These are phyloP conservation scores for Erodium moschatum DNA, from an alignment of 441 rosid genomes.

Conservation along the genomic window DNA sequence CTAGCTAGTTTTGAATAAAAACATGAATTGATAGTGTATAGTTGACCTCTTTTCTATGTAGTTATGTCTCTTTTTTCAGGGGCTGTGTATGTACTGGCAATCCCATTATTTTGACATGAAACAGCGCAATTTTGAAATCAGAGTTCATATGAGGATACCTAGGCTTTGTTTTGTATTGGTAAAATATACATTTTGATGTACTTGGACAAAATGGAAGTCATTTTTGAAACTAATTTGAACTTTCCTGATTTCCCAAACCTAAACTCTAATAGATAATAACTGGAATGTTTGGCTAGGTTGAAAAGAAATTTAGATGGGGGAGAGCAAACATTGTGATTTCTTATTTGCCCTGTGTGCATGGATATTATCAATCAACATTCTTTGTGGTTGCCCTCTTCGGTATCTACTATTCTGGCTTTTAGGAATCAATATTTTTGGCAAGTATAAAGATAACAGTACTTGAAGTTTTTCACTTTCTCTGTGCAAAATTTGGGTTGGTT, in stretches of 20 bases:
- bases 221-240: background rate
- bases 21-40: background rate
- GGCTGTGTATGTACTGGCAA: background rate
- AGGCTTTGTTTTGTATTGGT: background rate
- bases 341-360: background rate
- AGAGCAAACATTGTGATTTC: background rate
- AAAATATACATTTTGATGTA: constrained; percentile 1
- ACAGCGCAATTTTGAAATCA: background rate
- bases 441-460: background rate
- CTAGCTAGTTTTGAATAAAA: background rate
- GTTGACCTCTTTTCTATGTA: background rate
- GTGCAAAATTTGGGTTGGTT: background rate
- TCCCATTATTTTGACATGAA: background rate
- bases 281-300: constrained; percentile 2
- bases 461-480: background rate
- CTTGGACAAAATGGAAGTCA: background rate
- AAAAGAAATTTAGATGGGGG: background rate
- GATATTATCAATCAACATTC: background rate
- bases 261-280: background rate
- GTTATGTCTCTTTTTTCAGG: background rate
- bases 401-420: background rate
- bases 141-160: background rate
- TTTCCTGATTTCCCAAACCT: background rate
- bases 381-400: background rate
- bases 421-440: background rate